Evolutionary conservation across 2,329 filamentous ascomycete genomes (phyloP), one percentile per base, ranked within the genome.

Genomic region (Amphichorda felina): DNA sequence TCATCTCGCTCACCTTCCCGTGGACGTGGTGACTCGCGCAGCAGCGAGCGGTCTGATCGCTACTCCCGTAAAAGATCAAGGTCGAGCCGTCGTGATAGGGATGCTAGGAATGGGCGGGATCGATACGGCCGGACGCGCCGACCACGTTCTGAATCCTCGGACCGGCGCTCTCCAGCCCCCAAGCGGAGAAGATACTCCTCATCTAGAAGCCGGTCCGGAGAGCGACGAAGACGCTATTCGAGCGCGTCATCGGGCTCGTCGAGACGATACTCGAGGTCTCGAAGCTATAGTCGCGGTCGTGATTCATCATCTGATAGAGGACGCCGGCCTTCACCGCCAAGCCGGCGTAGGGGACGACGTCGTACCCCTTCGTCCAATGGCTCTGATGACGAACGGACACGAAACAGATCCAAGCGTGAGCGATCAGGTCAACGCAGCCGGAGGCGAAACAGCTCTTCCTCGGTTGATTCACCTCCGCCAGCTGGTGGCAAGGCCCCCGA

Each of bases 401-500:
- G 32, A 3, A 33, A 29, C 34, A 35, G 27, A 33, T 26, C 30
- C 22, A 33, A 34, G 38, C 16, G 28, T 26, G 11, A 38, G 34
- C 6, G 17, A 4, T 17, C 25, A 36, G 22, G 15, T 15, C 14
- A 24, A 27, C 39, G 34, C 21, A 42, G 37, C 32, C 64, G 61
- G 44, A 66, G 65, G 51, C 61, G 60, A 46, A 70, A 63, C 51
- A 60, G 60, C 43, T 72, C 70, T 43, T 68, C 60, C 51, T 68
- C 69, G 50, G n/a, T 13, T 33, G 29, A 8, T 13, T 65, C 64
- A 54, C 56, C 58, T 50, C 61, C 64, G 54, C 62, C 60, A 52
- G 53, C 54, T 50, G 64, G 59, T 60, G 55, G 63, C 55, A 70
- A 60, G 57, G 65, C 63, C 53, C 69, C 66, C 75, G 72, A 77